A percentile compares a stretch with the other conserved stretches of the same genome.
phyloP scores from a whole-genome alignment of 164 flowering plant species.

The Magnolia changhungtana region DNA sequence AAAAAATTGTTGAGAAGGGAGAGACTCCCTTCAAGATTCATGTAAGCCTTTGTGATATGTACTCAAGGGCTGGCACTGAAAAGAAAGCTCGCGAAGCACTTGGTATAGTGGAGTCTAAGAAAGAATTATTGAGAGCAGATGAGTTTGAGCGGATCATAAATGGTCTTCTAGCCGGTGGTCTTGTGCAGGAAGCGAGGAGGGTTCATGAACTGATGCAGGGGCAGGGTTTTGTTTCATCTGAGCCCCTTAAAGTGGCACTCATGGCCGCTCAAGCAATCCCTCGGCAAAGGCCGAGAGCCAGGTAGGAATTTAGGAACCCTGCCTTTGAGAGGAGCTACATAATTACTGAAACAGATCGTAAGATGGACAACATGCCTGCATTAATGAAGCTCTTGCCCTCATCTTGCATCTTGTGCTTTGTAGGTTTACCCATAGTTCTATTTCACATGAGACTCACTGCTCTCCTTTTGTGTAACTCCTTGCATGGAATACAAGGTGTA shows the following conservation, averaged over 20 bases:
- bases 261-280: constrained; percentile 30
- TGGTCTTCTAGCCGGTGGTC: constrained; percentile 61
- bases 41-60: constrained; percentile 83
- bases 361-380: too few relatives aligned
- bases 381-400: too few relatives aligned
- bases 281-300: constrained; percentile 16
- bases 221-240: constrained; percentile 50
- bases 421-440: too few relatives aligned
- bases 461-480: too few relatives aligned
- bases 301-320: constrained; percentile 1
- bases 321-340: not conserved
- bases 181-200: constrained; percentile 56
- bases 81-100: constrained; percentile 71
- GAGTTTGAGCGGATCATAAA: constrained; percentile 66
- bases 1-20: constrained; percentile 53
- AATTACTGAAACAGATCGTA: too few relatives aligned
- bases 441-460: too few relatives aligned
- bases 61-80: constrained; percentile 48
- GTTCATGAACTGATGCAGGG: constrained; percentile 50
- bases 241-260: constrained; percentile 36
- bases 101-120: constrained; percentile 62
- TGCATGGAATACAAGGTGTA: too few relatives aligned
- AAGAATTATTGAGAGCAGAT: constrained; percentile 40
- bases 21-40: constrained; percentile 63
- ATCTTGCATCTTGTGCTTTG: too few relatives aligned